Evolutionary conservation across 2,329 filamentous ascomycete species (phyloP), one percentile per base, ranked within the genome.

Genomic region (Xylaria sp.): DNA sequence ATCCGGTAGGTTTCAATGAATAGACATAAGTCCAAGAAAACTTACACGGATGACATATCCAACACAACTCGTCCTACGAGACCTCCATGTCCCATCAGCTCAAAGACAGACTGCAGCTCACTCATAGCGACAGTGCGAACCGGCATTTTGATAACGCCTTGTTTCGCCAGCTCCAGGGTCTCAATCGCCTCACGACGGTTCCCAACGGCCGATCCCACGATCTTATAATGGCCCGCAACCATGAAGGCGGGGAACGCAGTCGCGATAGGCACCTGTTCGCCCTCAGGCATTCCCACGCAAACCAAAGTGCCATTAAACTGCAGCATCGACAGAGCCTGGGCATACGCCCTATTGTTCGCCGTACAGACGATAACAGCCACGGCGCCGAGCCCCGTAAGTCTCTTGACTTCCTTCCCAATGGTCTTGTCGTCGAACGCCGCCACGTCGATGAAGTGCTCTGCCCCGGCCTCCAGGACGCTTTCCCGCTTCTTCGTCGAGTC

Each of bases 371-470:
- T 56, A 1, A 72, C 70, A n/a, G 67, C 64, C 20, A 58, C 39
- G 9, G 70, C 70, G 36, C 70, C 70, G 9, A 53, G 46, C 0
- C 69, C 70, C 30, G 70, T 72, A 13, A 72, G 53, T 34, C 50
- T 55, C 67, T 60, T 67, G 28, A 72, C 69, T 63, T 72, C 70
- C 9, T 60, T 41, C 9, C 55, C 69, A 15, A 72, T 66, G 20
- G 8, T 50, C 0, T 34, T 39, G 18, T 70, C 68, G 25, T 65
- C 65, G 23, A 69, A 71, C 5, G 52, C 50, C 10, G 69, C 67
- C 36, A 53, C 3, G 50, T 72, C 70, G 57, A 72, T 52, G 52
- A 72, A 72, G 50, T 72, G 65, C 57, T 72, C 70, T 2, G 70
- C 70, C 12, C 70, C 70, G 9, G 32, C 57, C 10, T 60, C 69